Evolutionary conservation across 2,329 filamentous ascomycete genomes (phyloP).

Genomic region (Aspergillus costaricaensis): DNA sequence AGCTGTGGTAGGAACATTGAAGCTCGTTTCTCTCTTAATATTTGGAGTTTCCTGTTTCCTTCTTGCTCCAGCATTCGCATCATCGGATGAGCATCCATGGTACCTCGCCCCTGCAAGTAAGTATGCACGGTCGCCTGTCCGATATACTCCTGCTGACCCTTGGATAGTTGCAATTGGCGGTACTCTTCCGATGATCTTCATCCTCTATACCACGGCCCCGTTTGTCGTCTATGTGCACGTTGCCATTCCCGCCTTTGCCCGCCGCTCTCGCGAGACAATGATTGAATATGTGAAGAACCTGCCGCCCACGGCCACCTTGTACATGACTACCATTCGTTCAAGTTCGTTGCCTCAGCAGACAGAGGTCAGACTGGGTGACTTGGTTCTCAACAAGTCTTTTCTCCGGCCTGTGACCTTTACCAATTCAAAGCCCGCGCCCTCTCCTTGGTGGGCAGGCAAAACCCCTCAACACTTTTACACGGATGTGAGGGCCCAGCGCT

Average conservation of each 20-base stretch:
- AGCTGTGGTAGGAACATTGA: slow-evolving; percentile 69
- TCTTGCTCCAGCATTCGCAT: slow-evolving; percentile 60
- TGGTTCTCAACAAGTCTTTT: slow-evolving; percentile 37
- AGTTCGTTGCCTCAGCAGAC: slow-evolving; percentile 47
- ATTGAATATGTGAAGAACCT: slow-evolving; percentile 48
- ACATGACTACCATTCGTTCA: slow-evolving; percentile 49
- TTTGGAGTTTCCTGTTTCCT: slow-evolving; percentile 67
- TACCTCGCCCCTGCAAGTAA: slow-evolving; percentile 47
- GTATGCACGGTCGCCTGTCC: slow-evolving; percentile 15
- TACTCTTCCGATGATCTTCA: slow-evolving; percentile 64
- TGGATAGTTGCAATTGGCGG: slow-evolving; percentile 59
- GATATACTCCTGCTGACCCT: slow-evolving; percentile 11
- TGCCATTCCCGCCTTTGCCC: slow-evolving; percentile 65
- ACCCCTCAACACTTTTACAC: slow-evolving; percentile 44
- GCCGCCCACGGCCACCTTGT: slow-evolving; percentile 46
- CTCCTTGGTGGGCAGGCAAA: slow-evolving; percentile 42
- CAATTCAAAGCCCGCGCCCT: slow-evolving; percentile 38
- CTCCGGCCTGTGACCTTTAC: slow-evolving; percentile 46
- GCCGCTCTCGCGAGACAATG: slow-evolving; percentile 56
- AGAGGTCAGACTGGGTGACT: slow-evolving; percentile 45
- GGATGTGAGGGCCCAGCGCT: slow-evolving; percentile 39
- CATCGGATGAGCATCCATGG: slow-evolving; percentile 43
- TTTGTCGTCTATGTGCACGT: slow-evolving; percentile 74
- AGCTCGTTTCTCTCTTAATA: slow-evolving; percentile 70
- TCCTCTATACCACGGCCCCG: slow-evolving; percentile 66